phyloP scores from a whole-genome alignment of 1,284 basidiomycete genomes.

The Pisolithus thermaeus region DNA sequence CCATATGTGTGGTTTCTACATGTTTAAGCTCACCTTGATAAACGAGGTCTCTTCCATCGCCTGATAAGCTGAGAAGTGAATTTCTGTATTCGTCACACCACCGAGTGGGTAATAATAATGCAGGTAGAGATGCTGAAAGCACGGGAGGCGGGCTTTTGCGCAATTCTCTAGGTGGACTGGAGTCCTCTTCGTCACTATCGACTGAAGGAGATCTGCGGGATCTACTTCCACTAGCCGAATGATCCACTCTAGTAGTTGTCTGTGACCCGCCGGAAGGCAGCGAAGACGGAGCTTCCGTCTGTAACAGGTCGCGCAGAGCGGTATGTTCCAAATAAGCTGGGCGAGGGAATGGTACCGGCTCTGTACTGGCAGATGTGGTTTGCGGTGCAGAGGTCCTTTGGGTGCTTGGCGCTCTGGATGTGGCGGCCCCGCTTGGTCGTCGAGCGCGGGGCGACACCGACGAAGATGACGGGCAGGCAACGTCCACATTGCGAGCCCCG shows the following conservation, averaged over 20 bases:
- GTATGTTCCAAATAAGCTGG: conserved; percentile 74
- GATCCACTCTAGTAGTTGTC: conserved; percentile 16
- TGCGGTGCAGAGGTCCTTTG: conserved; percentile 23
- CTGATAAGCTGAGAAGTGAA: conserved; percentile 52
- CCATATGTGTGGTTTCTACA: neutral
- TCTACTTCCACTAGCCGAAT: conserved; percentile 14
- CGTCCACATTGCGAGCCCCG: conserved; percentile 32
- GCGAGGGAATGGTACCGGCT: conserved; percentile 44
- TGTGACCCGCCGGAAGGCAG: conserved; percentile 37
- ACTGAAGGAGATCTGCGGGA: conserved; percentile 25
- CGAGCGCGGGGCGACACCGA: conserved; percentile 41
- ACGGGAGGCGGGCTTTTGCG: conserved; percentile 25
- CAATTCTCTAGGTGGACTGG: conserved; percentile 40
- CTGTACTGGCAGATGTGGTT: conserved; percentile 10
- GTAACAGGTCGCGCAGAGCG: conserved; percentile 60
- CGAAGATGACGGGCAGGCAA: conserved; percentile 31
- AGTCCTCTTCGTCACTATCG: conserved; percentile 64
- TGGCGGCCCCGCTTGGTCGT: conserved; percentile 36
- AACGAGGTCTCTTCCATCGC: conserved; percentile 65
- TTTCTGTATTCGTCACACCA: conserved; percentile 71
- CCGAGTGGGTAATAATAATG: conserved; percentile 63
- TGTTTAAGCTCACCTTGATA: conserved; percentile 45
- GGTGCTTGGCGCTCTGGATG: conserved; percentile 28
- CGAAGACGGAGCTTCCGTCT: conserved; percentile 48
- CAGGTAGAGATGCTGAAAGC: conserved; percentile 31